phyloP scores from a whole-genome alignment of 1,284 basidiomycete species.

The Wolfiporia cocos region DNA sequence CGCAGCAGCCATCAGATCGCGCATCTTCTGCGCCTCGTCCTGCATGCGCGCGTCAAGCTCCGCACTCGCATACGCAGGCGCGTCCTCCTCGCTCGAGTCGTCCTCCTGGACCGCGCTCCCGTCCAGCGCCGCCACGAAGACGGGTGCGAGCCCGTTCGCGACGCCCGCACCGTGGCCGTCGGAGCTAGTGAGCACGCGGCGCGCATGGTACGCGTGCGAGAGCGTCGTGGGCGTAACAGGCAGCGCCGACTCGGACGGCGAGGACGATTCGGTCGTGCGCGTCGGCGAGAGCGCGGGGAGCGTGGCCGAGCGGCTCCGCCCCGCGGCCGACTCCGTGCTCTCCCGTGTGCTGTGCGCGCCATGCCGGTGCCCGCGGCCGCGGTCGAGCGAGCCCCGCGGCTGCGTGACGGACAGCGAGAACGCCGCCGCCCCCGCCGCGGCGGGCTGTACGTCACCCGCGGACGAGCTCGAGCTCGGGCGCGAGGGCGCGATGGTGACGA shows the following conservation, averaged over 20 bases:
- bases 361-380: constrained; percentile 6
- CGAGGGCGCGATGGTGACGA: constrained; percentile 9
- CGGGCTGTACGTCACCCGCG: neutral
- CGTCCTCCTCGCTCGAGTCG: neutral
- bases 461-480: constrained; percentile 9
- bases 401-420: too few relatives aligned
- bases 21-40: constrained; percentile 7
- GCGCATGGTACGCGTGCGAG: too few relatives aligned
- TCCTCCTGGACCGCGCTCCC: constrained; percentile 1
- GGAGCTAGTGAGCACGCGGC: too few relatives aligned
- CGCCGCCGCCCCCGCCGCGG: too few relatives aligned
- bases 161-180: too few relatives aligned
- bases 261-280: constrained; percentile 16
- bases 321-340: constrained; percentile 5
- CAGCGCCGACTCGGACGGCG: constrained; percentile 11
- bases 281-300: constrained; percentile 25
- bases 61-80: neutral
- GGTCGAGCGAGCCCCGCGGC: too few relatives aligned
- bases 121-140: neutral
- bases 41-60: constrained; percentile 1
- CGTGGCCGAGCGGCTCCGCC: constrained; percentile 8
- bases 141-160: too few relatives aligned
- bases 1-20: constrained; percentile 5
- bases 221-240: constrained; percentile 19
- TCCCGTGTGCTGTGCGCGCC: too few relatives aligned